Base-by-base conservation (phyloP, 306 rosid genomes). In the Ammopiptanthus mongolicus region DNA sequence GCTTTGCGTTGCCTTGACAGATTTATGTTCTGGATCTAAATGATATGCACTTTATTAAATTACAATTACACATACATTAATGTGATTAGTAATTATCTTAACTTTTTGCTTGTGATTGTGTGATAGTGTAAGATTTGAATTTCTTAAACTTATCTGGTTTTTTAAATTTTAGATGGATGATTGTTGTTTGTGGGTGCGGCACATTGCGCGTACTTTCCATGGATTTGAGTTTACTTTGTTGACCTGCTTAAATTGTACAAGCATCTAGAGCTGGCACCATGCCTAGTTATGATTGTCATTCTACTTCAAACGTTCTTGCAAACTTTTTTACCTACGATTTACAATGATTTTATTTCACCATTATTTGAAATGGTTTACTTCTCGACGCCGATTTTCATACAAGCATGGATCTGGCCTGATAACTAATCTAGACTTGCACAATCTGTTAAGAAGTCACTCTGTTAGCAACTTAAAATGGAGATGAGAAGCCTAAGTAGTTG, bases 91-190 rank as follows among this genome's bases (percentile, higher is more conserved):
- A 8, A 78, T 79, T 63, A 42, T 59, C 11, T 44, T 55, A 70
- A 12, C 8, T 18, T 22, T 62, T 28, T 39, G 62, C 6, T 66
- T 84, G 76, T 59, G 71, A 70, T 77, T 57, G 19, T 34, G 39
- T 19, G 34, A 55, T 71, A 50, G 41, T 22, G 13, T 31, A 42
- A 65, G 41, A 68, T 66, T 66, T 67, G 47, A 75, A 44, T 68
- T 76, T 68, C 82, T 57, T 19, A 78, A 71, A 76, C 28, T 44
- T 71, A 13, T 78, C 33, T 65, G 81, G 72, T 78, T 82, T 73
- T 78, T 91, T 68, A 71, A 80, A 25, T 82, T 91, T 84, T 91
- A 94, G 98, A 90, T 94, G 96, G 96, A 83, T 94, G 96, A 91
- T 80, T 88, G 78, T 86, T 83, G 79, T 87, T 79, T 76, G 80